phyloP scores from a whole-genome alignment of 805 yeast genomes.

The Starmerella geochares region DNA sequence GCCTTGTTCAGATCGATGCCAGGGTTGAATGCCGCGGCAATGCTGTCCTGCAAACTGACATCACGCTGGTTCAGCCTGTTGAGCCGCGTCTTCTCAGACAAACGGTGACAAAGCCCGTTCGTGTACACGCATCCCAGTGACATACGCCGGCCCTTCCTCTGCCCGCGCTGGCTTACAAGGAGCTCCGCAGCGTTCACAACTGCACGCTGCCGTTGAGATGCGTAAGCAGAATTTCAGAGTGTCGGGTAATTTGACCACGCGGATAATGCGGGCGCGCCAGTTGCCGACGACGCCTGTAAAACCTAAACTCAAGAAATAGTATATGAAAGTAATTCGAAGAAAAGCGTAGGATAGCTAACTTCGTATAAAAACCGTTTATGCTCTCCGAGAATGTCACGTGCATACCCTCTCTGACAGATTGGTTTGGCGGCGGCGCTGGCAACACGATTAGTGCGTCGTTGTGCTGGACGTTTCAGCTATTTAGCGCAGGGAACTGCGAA shows the following conservation, averaged over 20 bases:
- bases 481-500: no score
- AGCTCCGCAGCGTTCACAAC: background rate
- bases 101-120: constrained; percentile 22
- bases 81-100: constrained; percentile 20
- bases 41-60: constrained; percentile 28
- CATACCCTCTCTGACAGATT: no score
- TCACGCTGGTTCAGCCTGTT: constrained; percentile 32
- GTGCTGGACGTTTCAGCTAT: background rate
- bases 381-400: no score
- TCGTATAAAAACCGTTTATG: no score
- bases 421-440: no score
- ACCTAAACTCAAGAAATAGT: no score
- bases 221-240: constrained; percentile 1
- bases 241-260: no score
- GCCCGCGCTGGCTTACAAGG: background rate
- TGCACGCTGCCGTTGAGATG: background rate
- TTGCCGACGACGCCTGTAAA: no score
- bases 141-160: constrained; percentile 3
- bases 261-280: no score
- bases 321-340: no score
- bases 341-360: no score
- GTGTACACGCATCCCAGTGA: constrained; percentile 21
- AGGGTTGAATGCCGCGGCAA: constrained; percentile 30
- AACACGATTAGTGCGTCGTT: no score
- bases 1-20: constrained; percentile 31